These are phyloP conservation scores for Mycosphaerelloides madeirae DNA, from an alignment of 2,329 filamentous ascomycete species.

Conservation along the genomic window DNA sequence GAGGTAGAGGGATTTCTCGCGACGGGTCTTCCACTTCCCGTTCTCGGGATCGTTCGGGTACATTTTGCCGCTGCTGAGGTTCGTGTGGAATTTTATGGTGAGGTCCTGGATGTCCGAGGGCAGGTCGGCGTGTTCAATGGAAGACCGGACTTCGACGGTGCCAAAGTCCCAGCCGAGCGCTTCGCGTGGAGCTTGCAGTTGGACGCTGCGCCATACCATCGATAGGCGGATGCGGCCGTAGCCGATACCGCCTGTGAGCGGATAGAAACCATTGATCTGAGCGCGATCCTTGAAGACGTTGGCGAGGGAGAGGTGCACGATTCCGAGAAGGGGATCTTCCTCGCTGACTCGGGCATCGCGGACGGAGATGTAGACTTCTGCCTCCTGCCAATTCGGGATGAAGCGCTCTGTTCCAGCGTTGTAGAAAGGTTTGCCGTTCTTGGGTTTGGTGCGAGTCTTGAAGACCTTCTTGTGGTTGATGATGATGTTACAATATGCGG, in stretches of 20 bases:
- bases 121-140: conserved; percentile 47
- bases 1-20: conserved; percentile 45
- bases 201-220: conserved; percentile 67
- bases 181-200: conserved; percentile 55
- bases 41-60: conserved; percentile 34
- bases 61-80: conserved; percentile 56
- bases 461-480: conserved; percentile 67
- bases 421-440: conserved; percentile 73
- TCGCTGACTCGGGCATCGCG: conserved; percentile 65
- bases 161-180: conserved; percentile 68
- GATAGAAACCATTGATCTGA: conserved; percentile 62
- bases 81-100: conserved; percentile 57
- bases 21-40: conserved; percentile 48
- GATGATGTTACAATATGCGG: conserved; percentile 67
- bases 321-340: conserved; percentile 63
- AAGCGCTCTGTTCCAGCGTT: conserved; percentile 72
- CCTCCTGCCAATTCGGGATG: conserved; percentile 61
- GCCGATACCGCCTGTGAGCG: conserved; percentile 66
- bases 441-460: conserved; percentile 69
- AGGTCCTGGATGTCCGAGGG: conserved; percentile 44
- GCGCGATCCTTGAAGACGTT: conserved; percentile 59
- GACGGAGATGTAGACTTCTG: conserved; percentile 64
- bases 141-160: conserved; percentile 59
- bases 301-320: conserved; percentile 62
- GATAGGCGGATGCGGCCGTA: conserved; percentile 65